Base-by-base conservation (phyloP, 1,139 yeast species). In the Yamadazyma buinensis region DNA sequence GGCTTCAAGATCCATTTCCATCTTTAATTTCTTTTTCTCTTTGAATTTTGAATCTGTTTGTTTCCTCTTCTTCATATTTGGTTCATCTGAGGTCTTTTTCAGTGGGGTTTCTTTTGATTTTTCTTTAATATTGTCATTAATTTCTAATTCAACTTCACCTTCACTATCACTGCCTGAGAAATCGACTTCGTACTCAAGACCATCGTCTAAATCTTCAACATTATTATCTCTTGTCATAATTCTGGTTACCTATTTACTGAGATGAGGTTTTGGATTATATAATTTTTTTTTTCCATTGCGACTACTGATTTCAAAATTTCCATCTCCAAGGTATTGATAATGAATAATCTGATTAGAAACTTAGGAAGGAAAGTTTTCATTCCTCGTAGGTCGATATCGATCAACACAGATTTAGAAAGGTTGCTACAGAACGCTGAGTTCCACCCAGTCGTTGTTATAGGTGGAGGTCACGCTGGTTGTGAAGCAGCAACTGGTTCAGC, bases 401-500 rank as follows among this genome's bases (percentile, higher is more conserved):
- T 75, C 25, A 67, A 62, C 35, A 45, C 72, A 0, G 79, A 72
- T 13, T 55, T 76, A 7, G 51, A 52, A 26, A 34, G 32, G 2
- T 51, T 54, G 13, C 54, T 77, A 13, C 38, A 44, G 1, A 44
- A 44, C 3, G 52, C 69, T n/a, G 60, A 64, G 5, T 52, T 55
- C 21, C 64, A 67, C 36, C 90, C 92, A 2, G 96, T 90, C 0
- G 72, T 92, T 1, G 92, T 94, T 3, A 78, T 94, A 17, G 99
- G 99, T 3, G 99, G 95, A 9, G 99, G 99, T 0, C 99, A 94
- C 62, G 98, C 98, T 25, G 99, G 99, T 3, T 84, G 95, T 48
- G 99, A 94, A 58, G 98, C 99, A 0, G 94, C 96, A 2, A 74
- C 97, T 0, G 98, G 94, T 0, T 71, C 95, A 0, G 95, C 97